Evolutionary conservation across 2,329 filamentous ascomycete genomes (phyloP).

Genomic region (Teratosphaeria destructans): DNA sequence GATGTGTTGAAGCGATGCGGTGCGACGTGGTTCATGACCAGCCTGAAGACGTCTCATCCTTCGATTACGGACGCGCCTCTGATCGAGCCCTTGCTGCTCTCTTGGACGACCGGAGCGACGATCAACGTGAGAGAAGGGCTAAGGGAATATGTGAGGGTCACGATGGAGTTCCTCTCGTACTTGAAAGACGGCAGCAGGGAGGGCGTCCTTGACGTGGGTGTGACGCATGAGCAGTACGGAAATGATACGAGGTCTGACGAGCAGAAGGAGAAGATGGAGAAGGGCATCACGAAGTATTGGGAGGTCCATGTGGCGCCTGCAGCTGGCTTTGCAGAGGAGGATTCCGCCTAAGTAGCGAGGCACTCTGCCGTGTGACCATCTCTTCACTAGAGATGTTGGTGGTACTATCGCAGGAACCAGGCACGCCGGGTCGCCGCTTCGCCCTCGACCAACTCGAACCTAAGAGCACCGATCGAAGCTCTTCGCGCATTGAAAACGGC

Average conservation of each 20-base stretch:
- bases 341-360: background rate
- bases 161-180: conserved; percentile 48
- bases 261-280: conserved; percentile 13
- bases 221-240: conserved; percentile 31
- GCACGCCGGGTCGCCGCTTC: too few species aligned
- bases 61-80: conserved; percentile 57
- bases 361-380: background rate
- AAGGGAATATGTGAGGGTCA: conserved; percentile 49
- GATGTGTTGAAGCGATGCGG: conserved; percentile 32
- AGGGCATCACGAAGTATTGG: conserved; percentile 28
- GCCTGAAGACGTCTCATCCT: conserved; percentile 42
- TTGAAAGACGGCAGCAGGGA: conserved; percentile 31
- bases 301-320: conserved; percentile 33
- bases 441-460: too few species aligned
- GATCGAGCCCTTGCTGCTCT: conserved; percentile 50
- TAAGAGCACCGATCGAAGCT: too few species aligned
- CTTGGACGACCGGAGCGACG: conserved; percentile 50
- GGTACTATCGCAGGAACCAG: background rate
- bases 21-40: conserved; percentile 37
- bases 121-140: conserved; percentile 48
- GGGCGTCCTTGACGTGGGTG: conserved; percentile 42
- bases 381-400: background rate
- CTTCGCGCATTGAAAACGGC: too few species aligned
- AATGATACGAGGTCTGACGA: conserved; percentile 20
- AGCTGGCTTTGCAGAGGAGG: background rate